Percentiles rank a stretch among this genome's conserved stretches.
Conservation (phyloP, 345 rosid genomes). For the Kandelia obovata region DNA sequence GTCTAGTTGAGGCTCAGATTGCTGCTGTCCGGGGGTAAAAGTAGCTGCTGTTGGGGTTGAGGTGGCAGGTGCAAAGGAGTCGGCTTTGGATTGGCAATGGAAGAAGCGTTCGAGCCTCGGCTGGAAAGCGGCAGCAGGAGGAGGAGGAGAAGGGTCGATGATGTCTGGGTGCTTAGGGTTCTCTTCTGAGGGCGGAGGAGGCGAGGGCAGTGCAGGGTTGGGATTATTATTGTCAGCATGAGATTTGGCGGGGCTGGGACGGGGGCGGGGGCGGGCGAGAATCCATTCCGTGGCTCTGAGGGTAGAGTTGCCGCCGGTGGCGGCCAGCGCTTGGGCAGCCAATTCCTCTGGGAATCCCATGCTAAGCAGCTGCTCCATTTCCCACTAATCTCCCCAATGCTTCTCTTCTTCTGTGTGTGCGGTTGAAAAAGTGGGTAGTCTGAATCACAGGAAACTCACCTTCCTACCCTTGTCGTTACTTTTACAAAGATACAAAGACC, state of each 20-base stretch:
- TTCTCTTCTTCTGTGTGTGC: no score
- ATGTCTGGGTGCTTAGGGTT: no score
- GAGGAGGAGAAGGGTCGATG: no score
- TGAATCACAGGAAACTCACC: no score
- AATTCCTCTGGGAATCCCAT: conserved; percentile 58
- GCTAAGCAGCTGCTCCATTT: conserved; percentile 55
- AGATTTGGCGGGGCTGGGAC: conserved; percentile 27
- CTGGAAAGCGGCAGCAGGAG: conserved; percentile 27
- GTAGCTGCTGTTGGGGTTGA: conserved; percentile 1
- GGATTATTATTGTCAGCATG: conserved; percentile 12
- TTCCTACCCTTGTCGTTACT: no score
- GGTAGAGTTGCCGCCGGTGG: conserved; percentile 60
- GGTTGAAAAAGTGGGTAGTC: no score
- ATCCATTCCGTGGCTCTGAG: conserved; percentile 67
- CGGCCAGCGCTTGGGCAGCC: conserved; percentile 54
- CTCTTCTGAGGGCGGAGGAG: conserved; percentile 29
- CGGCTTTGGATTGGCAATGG: conserved; percentile 28
- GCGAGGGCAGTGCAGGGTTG: conserved; percentile 12
- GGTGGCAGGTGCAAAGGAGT: conserved; percentile 15
- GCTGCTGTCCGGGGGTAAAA: conserved; percentile 4
- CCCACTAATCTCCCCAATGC: conserved; percentile 14
- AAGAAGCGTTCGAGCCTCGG: conserved; percentile 64
- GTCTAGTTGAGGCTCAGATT: no score
- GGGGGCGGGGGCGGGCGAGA: conserved; percentile 40
- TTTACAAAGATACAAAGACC: no score